A percentile compares a stretch with the other conserved stretches of the same genome.
Evolutionary conservation across 129 eudicot genomes (phyloP).

Genomic region (Pittosporum tobira): DNA sequence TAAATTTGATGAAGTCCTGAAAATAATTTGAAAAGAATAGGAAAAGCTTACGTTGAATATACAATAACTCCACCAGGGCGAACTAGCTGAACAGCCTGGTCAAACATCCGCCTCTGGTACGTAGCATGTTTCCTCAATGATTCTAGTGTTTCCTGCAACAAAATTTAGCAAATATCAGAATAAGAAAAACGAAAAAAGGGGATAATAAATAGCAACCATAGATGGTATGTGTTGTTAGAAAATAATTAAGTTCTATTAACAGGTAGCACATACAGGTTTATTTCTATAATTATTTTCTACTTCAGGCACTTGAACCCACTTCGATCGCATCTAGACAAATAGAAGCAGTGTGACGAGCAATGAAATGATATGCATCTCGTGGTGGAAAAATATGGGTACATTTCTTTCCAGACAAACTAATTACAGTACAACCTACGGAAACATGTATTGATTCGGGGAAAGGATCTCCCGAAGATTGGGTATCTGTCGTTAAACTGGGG

Average conservation of each 20-base stretch:
- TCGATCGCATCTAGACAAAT: too few species aligned
- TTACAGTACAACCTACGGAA: too few species aligned
- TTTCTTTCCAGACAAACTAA: too few species aligned
- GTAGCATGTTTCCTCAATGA: constrained; percentile 72
- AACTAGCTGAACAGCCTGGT: constrained; percentile 92
- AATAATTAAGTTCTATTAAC: background rate
- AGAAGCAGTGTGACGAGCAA: too few species aligned
- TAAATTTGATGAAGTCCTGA: background rate
- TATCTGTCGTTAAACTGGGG: too few species aligned
- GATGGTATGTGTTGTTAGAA: background rate
- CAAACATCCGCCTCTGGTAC: constrained; percentile 86
- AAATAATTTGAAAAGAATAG: constrained; percentile 5
- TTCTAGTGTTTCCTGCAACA: constrained; percentile 56
- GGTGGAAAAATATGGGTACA: too few species aligned
- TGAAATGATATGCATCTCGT: too few species aligned
- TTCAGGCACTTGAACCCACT: too few species aligned
- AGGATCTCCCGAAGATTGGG: too few species aligned
- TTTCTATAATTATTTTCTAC: too few species aligned
- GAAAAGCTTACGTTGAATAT: constrained; percentile 55
- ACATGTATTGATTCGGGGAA: too few species aligned
- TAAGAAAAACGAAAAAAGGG: background rate
- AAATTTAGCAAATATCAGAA: background rate
- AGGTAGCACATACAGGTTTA: background rate
- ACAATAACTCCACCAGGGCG: constrained; percentile 95
- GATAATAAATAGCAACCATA: background rate